Base-by-base conservation (phyloP, 1,139 yeast species). In the Geotrichum bryndzae region DNA sequence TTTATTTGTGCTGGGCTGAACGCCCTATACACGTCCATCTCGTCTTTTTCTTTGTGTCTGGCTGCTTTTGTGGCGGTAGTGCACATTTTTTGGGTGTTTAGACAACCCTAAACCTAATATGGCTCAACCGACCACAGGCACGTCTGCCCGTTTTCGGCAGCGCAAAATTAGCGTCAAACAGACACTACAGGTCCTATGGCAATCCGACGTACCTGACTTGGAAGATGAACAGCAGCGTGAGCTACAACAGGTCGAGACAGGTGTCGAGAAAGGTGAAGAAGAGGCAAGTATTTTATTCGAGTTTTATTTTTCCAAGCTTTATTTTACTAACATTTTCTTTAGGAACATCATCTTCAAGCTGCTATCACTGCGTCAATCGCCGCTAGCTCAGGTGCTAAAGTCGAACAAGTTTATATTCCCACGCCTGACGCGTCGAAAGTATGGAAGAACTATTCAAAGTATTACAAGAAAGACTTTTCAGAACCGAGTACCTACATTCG, bases 231-330 rank as follows among this genome's bases (percentile, higher is more conserved):
- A 84, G 61, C 96, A 89, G 71, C 84, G 98, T 60, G 97, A 92
- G 67, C 76, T 90, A 35, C 92, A 90, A 70, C 90, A 90, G 64
- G 84, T 94, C 57, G 99, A 94, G 70, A 94, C 99, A 6, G 99
- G 99, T 75, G 99, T 94, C 58, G 99, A 94, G 73, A 94, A 95
- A 73, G 91, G 90, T 68, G 99, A 94, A 75, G 99, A 94, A 75
- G 96, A 90, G 59, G 65, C 60, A 56, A 63, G 73, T 69, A 55
- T 54, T 67, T 51, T 33, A 18, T 51, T 35, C 45, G 13, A 7
- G 41, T 23, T 29, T 3, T 11, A 3, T 38, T 46, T 22, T 50
- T 31, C 15, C 35, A 8, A 15, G 35, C 33, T 50, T 35, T 22
- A 31, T 27, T 10, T 45, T 50, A 4, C 60, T 58, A 59, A 54